Base-by-base conservation (phyloP, 164 flowering plant genomes). In the Saururus chinensis region DNA sequence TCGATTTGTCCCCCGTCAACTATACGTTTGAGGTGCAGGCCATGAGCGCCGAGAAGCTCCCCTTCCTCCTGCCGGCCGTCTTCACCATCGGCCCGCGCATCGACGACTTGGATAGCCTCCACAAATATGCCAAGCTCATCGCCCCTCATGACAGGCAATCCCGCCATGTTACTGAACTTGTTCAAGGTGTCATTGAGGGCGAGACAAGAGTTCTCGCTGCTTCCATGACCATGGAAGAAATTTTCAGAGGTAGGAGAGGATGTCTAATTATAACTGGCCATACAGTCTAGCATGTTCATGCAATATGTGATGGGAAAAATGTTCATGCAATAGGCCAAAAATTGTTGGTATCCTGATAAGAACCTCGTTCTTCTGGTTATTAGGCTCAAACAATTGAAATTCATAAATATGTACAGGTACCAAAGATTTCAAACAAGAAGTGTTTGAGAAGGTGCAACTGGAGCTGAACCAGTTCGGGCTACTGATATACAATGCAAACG, bases 181-280 rank as follows among this genome's bases (percentile, higher is more conserved):
- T 78, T 19, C 72, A 75, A 40, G 81, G 81, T 0, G 56, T 78
- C 42, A 75, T 78, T 26, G 77, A 78, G 58, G 81, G 81, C 0
- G 79, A 78, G 61, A 75, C 81, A 7, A 69, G 81, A 4, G 77
- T 78, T 3, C 72, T 78, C 22, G 81, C 81, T 2, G 79, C 79
- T 12, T 73, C 77, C 6, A 78, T 78, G 81, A 78, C 81, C 25
- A 75, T 78, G 77, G 81, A 78, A 56, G 77, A 78, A 42, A 66
- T 78, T 21, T 73, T 78, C 51, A 42, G 9, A 42, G 49, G 49
- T 42, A 30, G 4, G 6, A 30, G 17, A 14, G 14, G 17, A 42
- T 11, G 6, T 40, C n/a, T n/a, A n/a, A n/a, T 30, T 2, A 30
- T 30, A 30, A 30, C 37, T 30, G 37, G 37, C 37, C 37, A 6